Conservation (phyloP, 2,329 filamentous ascomycete genomes). For the Paraphoma sp. region DNA sequence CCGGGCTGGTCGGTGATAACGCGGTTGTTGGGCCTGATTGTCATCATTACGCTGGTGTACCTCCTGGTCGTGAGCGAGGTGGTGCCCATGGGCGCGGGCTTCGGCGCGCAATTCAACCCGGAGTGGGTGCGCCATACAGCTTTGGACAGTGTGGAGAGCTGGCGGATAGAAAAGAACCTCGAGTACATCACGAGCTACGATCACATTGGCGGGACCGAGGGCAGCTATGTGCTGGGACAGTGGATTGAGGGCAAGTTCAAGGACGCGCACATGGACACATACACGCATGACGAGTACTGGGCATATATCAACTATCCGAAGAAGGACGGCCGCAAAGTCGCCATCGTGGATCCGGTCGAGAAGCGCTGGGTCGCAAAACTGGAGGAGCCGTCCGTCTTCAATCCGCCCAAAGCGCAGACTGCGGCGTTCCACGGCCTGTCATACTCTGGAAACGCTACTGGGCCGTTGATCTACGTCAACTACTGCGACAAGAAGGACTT, state of each 20-base stretch:
- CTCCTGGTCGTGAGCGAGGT: conserved; percentile 85
- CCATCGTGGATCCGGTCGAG: conserved; percentile 75
- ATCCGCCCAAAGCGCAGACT: conserved; percentile 68
- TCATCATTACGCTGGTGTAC: conserved; percentile 81
- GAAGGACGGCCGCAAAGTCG: conserved; percentile 76
- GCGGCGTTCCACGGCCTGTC: conserved; percentile 88
- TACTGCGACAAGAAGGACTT: conserved; percentile 89
- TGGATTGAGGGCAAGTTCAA: conserved; percentile 82
- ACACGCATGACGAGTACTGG: conserved; percentile 75
- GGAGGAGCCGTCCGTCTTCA: conserved; percentile 78
- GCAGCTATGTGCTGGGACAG: conserved; percentile 83
- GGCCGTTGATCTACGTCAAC: conserved; percentile 89
- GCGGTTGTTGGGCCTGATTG: conserved; percentile 74
- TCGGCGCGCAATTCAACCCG: conserved; percentile 76
- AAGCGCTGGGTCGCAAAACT: conserved; percentile 79
- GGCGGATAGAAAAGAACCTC: conserved; percentile 69
- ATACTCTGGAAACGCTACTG: conserved; percentile 82
- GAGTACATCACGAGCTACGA: conserved; percentile 82
- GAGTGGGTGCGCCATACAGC: conserved; percentile 81
- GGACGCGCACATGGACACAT: conserved; percentile 74
- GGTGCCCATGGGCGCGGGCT: conserved; percentile 68
- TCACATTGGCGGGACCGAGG: conserved; percentile 93
- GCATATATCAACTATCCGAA: conserved; percentile 94
- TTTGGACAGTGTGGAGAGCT: conserved; percentile 73
- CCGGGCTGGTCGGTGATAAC: conserved; percentile 72